phyloP scores from a whole-genome alignment of 2,329 filamentous ascomycete genomes.

The Zopfia rhizophila region DNA sequence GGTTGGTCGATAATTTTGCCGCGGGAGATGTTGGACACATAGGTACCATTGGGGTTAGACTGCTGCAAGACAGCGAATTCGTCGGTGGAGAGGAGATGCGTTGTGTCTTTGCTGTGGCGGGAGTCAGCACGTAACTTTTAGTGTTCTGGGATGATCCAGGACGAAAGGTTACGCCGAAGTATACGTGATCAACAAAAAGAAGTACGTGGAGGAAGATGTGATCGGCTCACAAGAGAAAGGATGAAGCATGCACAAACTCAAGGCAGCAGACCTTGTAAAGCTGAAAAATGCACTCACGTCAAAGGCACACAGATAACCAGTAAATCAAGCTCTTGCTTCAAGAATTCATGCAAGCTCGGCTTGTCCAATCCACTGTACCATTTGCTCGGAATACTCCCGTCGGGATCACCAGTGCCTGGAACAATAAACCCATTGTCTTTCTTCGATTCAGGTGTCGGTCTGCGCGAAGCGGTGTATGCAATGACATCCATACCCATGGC shows the following conservation, averaged over 20 bases:
- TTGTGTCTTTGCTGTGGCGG: conserved; percentile 56
- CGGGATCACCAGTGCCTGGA: conserved; percentile 70
- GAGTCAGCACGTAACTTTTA: conserved; percentile 10
- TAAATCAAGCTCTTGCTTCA: conserved; percentile 66
- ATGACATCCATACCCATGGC: conserved; percentile 78
- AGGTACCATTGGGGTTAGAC: conserved; percentile 59
- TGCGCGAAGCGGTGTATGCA: conserved; percentile 77
- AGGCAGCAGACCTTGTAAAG: background rate
- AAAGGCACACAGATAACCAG: conserved; percentile 67
- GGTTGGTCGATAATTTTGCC: conserved; percentile 71
- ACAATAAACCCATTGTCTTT: conserved; percentile 74
- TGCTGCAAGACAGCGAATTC: conserved; percentile 67
- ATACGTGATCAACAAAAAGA: background rate
- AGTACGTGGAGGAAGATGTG: background rate
- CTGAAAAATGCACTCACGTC: conserved; percentile 51
- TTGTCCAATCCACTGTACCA: conserved; percentile 69
- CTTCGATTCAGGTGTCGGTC: conserved; percentile 72
- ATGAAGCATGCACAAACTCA: background rate
- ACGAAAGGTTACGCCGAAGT: background rate
- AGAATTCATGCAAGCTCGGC: conserved; percentile 62
- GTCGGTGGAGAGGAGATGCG: conserved; percentile 62
- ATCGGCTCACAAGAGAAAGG: background rate
- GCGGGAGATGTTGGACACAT: conserved; percentile 77
- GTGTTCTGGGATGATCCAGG: background rate
- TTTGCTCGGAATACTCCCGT: conserved; percentile 64